Percentiles rank a stretch among this genome's conserved stretches.
These are phyloP conservation scores for Fusarium anguioides DNA, from an alignment of 2,329 filamentous ascomycete genomes.

Conservation along the genomic window DNA sequence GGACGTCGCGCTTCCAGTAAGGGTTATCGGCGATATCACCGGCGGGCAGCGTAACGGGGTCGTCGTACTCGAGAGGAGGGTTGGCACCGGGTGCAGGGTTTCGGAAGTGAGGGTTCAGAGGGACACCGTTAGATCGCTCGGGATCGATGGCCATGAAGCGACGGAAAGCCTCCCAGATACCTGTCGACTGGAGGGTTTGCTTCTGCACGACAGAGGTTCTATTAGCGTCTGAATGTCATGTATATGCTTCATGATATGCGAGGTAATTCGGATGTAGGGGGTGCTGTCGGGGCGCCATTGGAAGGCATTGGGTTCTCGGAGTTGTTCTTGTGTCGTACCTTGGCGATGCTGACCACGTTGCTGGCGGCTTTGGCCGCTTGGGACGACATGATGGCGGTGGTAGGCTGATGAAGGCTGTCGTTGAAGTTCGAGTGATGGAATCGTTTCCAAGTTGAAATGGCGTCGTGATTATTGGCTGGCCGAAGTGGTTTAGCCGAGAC, in stretches of 20 bases:
- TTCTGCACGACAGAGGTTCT: constrained; percentile 69
- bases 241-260: constrained; percentile 16
- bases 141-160: constrained; percentile 83
- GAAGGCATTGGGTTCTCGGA: constrained; percentile 27
- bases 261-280: constrained; percentile 32
- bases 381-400: constrained; percentile 65
- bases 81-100: constrained; percentile 72
- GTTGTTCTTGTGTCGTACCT: constrained; percentile 58
- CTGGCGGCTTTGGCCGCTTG: constrained; percentile 68
- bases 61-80: constrained; percentile 52
- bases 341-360: constrained; percentile 65
- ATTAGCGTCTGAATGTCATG: constrained; percentile 20
- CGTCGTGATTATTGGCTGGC: constrained; percentile 44
- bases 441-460: constrained; percentile 47
- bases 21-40: constrained; percentile 58
- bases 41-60: constrained; percentile 68
- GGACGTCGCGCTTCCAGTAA: constrained; percentile 88
- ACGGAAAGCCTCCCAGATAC: constrained; percentile 88
- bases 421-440: constrained; percentile 44
- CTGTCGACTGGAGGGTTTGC: constrained; percentile 91
- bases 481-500: constrained; percentile 41
- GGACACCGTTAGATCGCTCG: constrained; percentile 89
- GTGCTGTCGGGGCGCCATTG: constrained; percentile 26
- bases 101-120: constrained; percentile 92
- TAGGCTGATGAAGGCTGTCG: constrained; percentile 36